Base-by-base conservation (phyloP, 2,329 filamentous ascomycete genomes). In the Pseudocercospora eumusae region DNA sequence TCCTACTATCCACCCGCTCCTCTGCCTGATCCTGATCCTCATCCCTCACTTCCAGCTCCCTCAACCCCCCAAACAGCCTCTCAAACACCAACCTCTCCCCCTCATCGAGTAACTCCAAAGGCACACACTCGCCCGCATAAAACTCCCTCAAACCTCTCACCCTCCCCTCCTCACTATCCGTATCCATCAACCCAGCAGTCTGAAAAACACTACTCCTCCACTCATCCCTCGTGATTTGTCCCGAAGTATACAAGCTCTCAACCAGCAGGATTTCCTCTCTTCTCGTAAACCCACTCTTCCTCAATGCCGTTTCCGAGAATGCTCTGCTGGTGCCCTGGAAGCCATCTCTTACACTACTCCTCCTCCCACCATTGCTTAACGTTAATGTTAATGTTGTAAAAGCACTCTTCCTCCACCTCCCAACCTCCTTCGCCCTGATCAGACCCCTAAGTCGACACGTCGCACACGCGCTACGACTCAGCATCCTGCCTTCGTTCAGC, bases 41-140 rank as follows among this genome's bases (percentile, higher is more conserved):
- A 65, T 81, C 80, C 0, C 82, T n/a, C 77, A 74, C 69, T n/a
- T 62, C 61, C 40, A 66, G 62, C 52, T 57, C 66, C 61, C 63
- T 78, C 86, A 3, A 86, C 81, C 88, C 86, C 1, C 93, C 93
- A 74, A 95, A 97, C 15, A 96, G 78, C 66, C 92, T 83, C 72
- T 89, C 86, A 75, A 96, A 96, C 0, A 96, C 78, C 53, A 79
- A 80, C 70, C 89, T 87, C 74, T 96, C 92, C 57, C 89, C 84
- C 0, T 83, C 81, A 33, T 81, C 86, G 56, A 97, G 76, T 69
- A 91, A 86, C 33, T 83, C 87, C 31, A 86, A 84, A 0, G 93
- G 93, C 23, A 97, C 76, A 0, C 83, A 87, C 70, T 95, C 88
- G 64, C 92, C 60, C 21, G 56, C 55, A 62, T 65, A 68, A 54